Conservation (phyloP, 2,329 filamentous ascomycete species). For the Aspergillus sp. region DNA sequence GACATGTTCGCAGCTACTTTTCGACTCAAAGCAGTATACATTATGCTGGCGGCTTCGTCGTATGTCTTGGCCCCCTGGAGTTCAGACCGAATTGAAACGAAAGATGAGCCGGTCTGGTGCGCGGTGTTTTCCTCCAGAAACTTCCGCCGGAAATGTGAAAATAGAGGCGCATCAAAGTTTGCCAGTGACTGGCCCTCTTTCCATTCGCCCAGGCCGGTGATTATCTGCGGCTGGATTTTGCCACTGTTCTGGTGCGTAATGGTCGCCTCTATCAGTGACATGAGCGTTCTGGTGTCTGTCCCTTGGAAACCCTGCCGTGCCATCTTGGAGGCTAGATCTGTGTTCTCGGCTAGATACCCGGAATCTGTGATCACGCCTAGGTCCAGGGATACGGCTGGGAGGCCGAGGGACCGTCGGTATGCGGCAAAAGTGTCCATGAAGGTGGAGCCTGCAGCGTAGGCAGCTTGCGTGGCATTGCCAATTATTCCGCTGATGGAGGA, state of each 20-base stretch:
- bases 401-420: slow-evolving; percentile 24
- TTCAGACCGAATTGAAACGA: slow-evolving; percentile 10
- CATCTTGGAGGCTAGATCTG: slow-evolving; percentile 18
- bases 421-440: slow-evolving; percentile 36
- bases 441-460: slow-evolving; percentile 38
- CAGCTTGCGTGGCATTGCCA: slow-evolving; percentile 47
- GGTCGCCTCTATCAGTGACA: slow-evolving; percentile 19
- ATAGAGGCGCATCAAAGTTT: slow-evolving; percentile 24
- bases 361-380: slow-evolving; percentile 29
- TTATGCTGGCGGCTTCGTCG: slow-evolving; percentile 17
- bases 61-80: slow-evolving; percentile 10
- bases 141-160: slow-evolving; percentile 20
- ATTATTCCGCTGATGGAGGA: slow-evolving; percentile 42
- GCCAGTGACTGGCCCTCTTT: slow-evolving; percentile 18
- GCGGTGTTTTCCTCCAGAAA: background rate
- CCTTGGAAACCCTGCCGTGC: slow-evolving; percentile 23
- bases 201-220: slow-evolving; percentile 25
- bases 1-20: slow-evolving; percentile 21
- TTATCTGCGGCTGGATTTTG: slow-evolving; percentile 12
- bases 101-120: slow-evolving; percentile 2
- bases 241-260: slow-evolving; percentile 5
- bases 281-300: slow-evolving; percentile 16
- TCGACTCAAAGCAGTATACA: slow-evolving; percentile 15
- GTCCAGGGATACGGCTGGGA: slow-evolving; percentile 26
- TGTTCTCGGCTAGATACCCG: slow-evolving; percentile 23